These are phyloP conservation scores for Dictyostelium brefeldianum DNA, from an alignment of 78 protist species.

Conservation along the genomic window DNA sequence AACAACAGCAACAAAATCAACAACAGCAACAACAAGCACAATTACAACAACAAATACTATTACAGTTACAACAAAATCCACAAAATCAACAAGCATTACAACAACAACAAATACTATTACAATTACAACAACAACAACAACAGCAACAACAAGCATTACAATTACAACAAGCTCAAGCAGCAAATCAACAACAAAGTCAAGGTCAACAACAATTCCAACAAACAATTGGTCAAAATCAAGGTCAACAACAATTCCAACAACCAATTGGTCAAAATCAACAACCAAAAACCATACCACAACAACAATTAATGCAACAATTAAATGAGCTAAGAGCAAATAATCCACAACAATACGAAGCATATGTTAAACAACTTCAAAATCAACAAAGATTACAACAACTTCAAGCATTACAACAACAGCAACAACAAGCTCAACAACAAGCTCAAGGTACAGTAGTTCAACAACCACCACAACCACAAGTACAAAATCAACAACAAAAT, in stretches of 20 bases:
- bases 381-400: neutral
- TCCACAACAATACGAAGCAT: neutral
- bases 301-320: neutral
- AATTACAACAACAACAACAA: neutral
- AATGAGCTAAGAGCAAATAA: neutral
- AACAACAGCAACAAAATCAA: neutral
- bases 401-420: neutral
- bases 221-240: neutral
- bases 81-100: neutral
- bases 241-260: neutral
- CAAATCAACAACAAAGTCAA: neutral
- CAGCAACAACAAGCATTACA: neutral
- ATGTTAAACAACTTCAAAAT: neutral
- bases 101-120: neutral
- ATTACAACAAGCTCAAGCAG: no score
- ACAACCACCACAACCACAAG: neutral
- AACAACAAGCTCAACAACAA: neutral
- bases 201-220: neutral
- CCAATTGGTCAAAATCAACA: neutral
- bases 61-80: neutral
- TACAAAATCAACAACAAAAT: neutral
- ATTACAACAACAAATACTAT: neutral
- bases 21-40: neutral
- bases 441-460: neutral
- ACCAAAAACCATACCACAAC: neutral